Evolutionary conservation across 257 asterid genomes (phyloP).

Genomic region (Agastache rugosa): DNA sequence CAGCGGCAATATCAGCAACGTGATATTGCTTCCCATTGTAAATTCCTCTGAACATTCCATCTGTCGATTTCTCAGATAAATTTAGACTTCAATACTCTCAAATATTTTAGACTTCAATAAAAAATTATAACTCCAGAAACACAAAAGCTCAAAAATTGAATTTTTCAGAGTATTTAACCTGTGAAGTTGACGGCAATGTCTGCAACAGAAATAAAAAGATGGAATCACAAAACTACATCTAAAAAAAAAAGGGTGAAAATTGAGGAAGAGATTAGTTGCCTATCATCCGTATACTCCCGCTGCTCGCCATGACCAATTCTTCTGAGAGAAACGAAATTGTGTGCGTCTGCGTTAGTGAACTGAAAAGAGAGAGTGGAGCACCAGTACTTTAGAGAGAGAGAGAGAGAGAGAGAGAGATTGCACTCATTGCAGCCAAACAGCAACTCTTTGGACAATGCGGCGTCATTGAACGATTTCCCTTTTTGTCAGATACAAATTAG

Average conservation of each 20-base stretch:
- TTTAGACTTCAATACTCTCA: not conserved
- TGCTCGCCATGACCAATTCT: conserved; percentile 63
- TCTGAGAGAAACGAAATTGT: conserved; percentile 17
- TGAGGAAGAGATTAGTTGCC: conserved; percentile 49
- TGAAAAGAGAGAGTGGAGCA: not conserved
- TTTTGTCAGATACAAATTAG: too few species aligned
- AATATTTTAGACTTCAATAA: not conserved
- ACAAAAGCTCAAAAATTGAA: not conserved
- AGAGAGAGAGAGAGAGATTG: too few species aligned
- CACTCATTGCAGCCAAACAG: conserved; percentile 2
- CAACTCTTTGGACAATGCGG: not conserved
- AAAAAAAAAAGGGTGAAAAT: not conserved
- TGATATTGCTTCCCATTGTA: conserved; percentile 94
- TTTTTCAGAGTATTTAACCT: conserved; percentile 47
- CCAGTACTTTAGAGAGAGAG: not conserved
- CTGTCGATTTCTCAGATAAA: conserved; percentile 45
- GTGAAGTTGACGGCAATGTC: conserved; percentile 97
- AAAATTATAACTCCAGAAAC: not conserved
- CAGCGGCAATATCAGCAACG: conserved; percentile 77
- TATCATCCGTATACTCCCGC: conserved; percentile 64
- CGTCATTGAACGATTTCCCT: too few species aligned
- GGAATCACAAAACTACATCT: not conserved
- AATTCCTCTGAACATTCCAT: conserved; percentile 90
- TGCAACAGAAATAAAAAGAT: conserved; percentile 39
- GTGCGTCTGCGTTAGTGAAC: not conserved